phyloP scores from a whole-genome alignment of 2,329 filamentous ascomycete species.

The Colletotrichum truncatum region DNA sequence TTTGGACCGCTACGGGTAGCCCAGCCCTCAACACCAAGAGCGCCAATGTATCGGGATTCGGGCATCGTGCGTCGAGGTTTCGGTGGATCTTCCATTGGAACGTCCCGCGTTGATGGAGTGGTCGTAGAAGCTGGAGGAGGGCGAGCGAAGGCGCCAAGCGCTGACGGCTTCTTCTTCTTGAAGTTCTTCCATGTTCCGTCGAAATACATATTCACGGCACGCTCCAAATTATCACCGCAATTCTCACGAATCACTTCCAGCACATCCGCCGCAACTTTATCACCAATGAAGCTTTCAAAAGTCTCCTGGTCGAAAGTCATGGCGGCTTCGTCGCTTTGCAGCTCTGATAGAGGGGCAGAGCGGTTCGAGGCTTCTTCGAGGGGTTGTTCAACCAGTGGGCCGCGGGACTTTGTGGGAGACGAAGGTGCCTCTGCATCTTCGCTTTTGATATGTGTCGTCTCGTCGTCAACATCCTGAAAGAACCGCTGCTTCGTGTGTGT shows the following conservation, averaged over 20 bases:
- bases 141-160: not conserved
- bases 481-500: conserved; percentile 43
- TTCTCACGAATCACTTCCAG: conserved; percentile 60
- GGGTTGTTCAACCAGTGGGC: conserved; percentile 33
- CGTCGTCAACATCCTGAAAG: conserved; percentile 45
- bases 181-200: conserved; percentile 72
- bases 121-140: not conserved
- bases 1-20: conserved; percentile 83
- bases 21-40: conserved; percentile 93
- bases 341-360: conserved; percentile 15
- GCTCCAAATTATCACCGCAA: conserved; percentile 67
- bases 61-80: conserved; percentile 42
- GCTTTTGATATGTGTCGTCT: conserved; percentile 36
- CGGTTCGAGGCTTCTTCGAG: conserved; percentile 33
- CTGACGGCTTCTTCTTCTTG: conserved; percentile 41
- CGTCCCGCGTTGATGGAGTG: not conserved
- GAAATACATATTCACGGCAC: conserved; percentile 75
- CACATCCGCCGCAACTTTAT: conserved; percentile 58
- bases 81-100: not conserved
- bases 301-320: conserved; percentile 63
- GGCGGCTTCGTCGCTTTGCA: conserved; percentile 36
- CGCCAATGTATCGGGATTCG: conserved; percentile 79
- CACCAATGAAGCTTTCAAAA: conserved; percentile 69
- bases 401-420: conserved; percentile 27
- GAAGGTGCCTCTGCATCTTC: conserved; percentile 23